Evolutionary conservation across 2,329 filamentous ascomycete species (phyloP), one percentile per base, ranked within the genome.

Genomic region (Peltaster fructicola): DNA sequence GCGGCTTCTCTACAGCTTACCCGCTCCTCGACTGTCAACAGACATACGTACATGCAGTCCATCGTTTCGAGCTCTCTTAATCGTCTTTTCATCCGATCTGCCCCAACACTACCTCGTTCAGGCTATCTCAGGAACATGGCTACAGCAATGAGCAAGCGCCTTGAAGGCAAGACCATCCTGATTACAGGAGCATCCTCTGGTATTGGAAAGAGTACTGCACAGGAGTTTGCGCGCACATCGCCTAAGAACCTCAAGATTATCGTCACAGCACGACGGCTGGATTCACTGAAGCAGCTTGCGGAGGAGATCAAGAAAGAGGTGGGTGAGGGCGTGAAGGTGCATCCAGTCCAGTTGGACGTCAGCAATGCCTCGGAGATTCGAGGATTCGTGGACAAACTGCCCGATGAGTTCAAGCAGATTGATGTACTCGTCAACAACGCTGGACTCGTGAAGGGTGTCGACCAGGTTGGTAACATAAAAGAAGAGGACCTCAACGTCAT

Each of bases 381-480:
- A 25, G 56, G 54, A 19, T 85, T 95, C 44, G 72, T 93, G 8
- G 56, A 53, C 2, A 65, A 60, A 19, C 53, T 95, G 40, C 84
- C 85, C 0, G 68, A 71, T 32, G 84, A 82, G 46, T 95, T 80
- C 57, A 70, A 66, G 49, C 70, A 81, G 14, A 76, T 95, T 36
- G 69, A 95, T 49, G 65, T 95, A 3, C 56, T 98, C 31, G 80
- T 98, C 14, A 98, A 98, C 57, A 95, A 95, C 61, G 85, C 85
- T 11, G 85, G 85, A 20, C 66, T 93, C 11, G 85, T 92, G 32
- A 85, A 78, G 52, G 84, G 82, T 35, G 68, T 92, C 8, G 85
- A 79, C 24, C 71, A 76, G 47, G 81, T 82, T 1, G 84, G 84
- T 10, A 67, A 79, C 19, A 93, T 98, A 47, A 64, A 62, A 9